Evolutionary conservation across 805 yeast genomes (phyloP), one percentile per base, ranked within the genome.

Genomic region (Komagataella populi): DNA sequence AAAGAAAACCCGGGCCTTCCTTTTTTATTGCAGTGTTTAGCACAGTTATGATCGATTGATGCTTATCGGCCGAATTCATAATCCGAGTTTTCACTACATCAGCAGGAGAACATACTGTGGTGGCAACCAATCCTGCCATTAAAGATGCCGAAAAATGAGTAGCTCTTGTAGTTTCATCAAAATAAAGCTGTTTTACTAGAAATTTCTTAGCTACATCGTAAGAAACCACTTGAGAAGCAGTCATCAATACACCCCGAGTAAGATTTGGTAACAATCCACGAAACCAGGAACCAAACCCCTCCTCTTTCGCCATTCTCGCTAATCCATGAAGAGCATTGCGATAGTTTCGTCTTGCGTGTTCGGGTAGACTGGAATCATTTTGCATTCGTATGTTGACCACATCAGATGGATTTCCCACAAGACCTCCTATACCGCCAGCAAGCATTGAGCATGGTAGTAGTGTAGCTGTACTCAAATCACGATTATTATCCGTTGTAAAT

Each of bases 81-180:
- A 87, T 84, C 60, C 95, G 72, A 2, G 96, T 88, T 65, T 88
- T 88, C 49, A 87, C 81, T 3, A 87, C 96, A 65, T 87, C 96
- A 7, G 90, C 96, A 1, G 96, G 96, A 1, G 95, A 86, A 63
- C 96, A 88, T 17, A 87, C 84, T 0, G 96, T 88, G 0, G 96
- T 87, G 6, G 96, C 96, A 4, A 87, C 87, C 43, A 87, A 68
- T 16, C 96, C 96, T 1, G 96, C 95, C 55, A 84, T 60, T 54
- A 87, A 70, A 3, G 91, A 83, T 0, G 96, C 87, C 39, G 81
- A 63, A 60, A 87, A 87, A 64, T 87, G 95, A 2, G 96, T 87
- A 0, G 80, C 59, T 56, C 80, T 78, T 50, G 81, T 74, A 17
- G 74, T 66, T 46, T 86, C 79, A 60, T 84, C 81, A 66, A 81